Base-by-base conservation (phyloP, 169 alveolate species). In the Plasmodium inui region DNA sequence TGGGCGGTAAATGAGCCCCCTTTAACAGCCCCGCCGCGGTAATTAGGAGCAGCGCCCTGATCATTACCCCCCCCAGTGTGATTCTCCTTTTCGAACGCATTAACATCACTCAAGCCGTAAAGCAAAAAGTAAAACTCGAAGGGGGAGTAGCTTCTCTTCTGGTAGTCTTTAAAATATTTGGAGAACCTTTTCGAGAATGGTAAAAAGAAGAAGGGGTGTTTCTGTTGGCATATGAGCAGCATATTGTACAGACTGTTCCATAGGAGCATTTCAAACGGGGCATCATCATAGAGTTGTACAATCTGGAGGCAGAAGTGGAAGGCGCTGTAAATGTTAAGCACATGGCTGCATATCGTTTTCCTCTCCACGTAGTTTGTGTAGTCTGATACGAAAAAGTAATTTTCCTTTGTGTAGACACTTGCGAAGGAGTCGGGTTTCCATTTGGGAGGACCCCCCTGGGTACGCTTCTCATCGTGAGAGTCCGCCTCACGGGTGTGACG, bases 361-460 rank as follows among this genome's bases (percentile, higher is more conserved):
- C 82, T 80, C 57, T 91, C 95, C 39, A 91, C 61, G 73, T 81
- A 91, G 39, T 91, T 91, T 9, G 95, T 91, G 83, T 91, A 91
- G 4, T 76, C 71, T 28, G 95, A 91, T n/a, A 26, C 74, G 34
- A 91, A 91, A 76, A 91, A 81, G 44, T 26, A 91, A 71, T 82
- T 28, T 28, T 82, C 93, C 5, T 57, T 57, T 30, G 14, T 83
- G 67, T 10, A 7, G n/a, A 3, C 39, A 83, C n/a, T 37, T 32
- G 28, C n/a, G 10, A 44, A 22, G 10, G 72, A n/a, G 32, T 7
- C 7, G 9, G 22, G 19, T 30, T n/a, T 78, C 28, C 71, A 26
- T 78, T 78, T 4, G 84, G 53, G 22, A 17, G 32, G 32, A 37
- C 41, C 12, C 9, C 8, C 41, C 39, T 67, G 76, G 37, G 30